Percentiles rank a stretch among this genome's conserved stretches.
Conservation (phyloP, 768 basidiomycete species). For the Zangia roseola region DNA sequence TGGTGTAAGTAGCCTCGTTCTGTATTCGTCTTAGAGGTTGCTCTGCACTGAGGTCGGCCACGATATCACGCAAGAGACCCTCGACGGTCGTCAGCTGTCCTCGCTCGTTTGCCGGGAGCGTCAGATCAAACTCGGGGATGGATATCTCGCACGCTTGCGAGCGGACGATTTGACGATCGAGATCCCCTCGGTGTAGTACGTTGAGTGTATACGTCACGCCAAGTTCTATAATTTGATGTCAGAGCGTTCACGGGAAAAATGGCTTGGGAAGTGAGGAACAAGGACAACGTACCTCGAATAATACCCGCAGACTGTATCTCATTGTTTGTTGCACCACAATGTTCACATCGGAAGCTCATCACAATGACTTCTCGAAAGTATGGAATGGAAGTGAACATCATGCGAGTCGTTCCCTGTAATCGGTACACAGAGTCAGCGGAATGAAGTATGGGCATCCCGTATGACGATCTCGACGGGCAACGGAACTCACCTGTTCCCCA, state of each 20-base stretch:
- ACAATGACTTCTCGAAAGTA: slow-evolving; percentile 94
- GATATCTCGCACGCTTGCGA: slow-evolving; percentile 76
- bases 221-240: slow-evolving; percentile 51
- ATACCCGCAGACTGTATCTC: slow-evolving; percentile 89
- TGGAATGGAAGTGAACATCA: slow-evolving; percentile 91
- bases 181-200: slow-evolving; percentile 70
- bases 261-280: neutral
- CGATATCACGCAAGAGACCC: slow-evolving; percentile 81
- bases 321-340: slow-evolving; percentile 88
- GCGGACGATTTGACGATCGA: slow-evolving; percentile 92
- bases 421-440: slow-evolving; percentile 1
- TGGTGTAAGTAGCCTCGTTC: slow-evolving; percentile 65
- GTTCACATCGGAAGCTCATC: slow-evolving; percentile 95
- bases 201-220: slow-evolving; percentile 81
- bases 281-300: slow-evolving; percentile 67
- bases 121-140: slow-evolving; percentile 88
- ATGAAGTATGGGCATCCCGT: neutral
- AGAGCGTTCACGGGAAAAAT: neutral
- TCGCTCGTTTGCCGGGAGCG: slow-evolving; percentile 75
- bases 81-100: slow-evolving; percentile 98
- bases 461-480: neutral
- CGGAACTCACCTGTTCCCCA: slow-evolving; percentile 69
- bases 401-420: slow-evolving; percentile 78
- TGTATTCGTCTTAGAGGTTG: slow-evolving; percentile 84
- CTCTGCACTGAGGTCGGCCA: slow-evolving; percentile 74